Base-by-base conservation (phyloP, 768 basidiomycete species). In the Leccinum subgranulosum region DNA sequence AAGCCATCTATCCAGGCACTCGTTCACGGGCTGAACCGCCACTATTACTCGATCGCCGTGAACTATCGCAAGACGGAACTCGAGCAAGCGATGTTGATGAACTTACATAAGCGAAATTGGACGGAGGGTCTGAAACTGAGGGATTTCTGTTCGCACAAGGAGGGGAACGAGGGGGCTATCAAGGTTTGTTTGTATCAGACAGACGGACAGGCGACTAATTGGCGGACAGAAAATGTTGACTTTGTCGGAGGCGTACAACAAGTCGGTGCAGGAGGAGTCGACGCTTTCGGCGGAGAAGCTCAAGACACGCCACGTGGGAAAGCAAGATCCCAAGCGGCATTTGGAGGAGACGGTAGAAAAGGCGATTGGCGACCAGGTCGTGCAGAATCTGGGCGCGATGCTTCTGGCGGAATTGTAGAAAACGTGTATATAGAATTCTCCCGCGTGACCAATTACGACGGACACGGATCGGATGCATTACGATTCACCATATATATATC, bases 1-100 rank as follows among this genome's bases (percentile, higher is more conserved):
- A 98, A 98, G 73, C 97, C 97, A n/a, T 92, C 91, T 56, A 98
- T 99, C 69, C 97, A 98, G 75, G 94, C 94, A 51, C 84, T 98
- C 63, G 97, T 99, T 61, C 96, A 99, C 67, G 96, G 96, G 46
- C 78, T 99, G 61, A 99, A 99, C 72, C 83, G 96, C 62, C 95
- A 98, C 76, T 99, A 99, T 73, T 99, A 99, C 78, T 92, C 89
- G 51, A 94, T 99, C 62, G 94, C 90, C 7, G 96, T 99, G 60
- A 94, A 96, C 73, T 98, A 98, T 76, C 86, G 95, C 64, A 98
- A 98, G 80, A 98, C 95, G 28, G 96, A 98, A 71, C 84, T 96
- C 3, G 97, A 99, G 74, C 97, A 99, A 71, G 84, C 90, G 17
- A 99, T 99, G 97, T 75, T 99, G 64, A 93, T 98, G 90, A 99